Conservation (phyloP, 2,329 filamentous ascomycete species). For the Aureobasidium melanogenum region DNA sequence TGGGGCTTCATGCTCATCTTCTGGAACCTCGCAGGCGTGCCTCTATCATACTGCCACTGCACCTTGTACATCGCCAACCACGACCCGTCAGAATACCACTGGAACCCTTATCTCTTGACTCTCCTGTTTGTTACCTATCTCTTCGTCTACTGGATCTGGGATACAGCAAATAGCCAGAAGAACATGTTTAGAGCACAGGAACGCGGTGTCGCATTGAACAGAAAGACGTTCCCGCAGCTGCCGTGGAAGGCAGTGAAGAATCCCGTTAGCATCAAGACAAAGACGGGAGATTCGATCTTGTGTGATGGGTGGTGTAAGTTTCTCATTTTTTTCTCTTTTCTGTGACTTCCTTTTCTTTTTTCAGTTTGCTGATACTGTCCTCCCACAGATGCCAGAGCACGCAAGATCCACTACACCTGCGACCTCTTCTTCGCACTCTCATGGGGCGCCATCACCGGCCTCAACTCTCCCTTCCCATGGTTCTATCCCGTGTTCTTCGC, state of each 20-base stretch:
- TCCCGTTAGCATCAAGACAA: constrained; percentile 1
- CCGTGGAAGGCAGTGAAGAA: constrained; percentile 1
- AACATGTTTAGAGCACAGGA: constrained; percentile 9
- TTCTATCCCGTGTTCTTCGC: constrained; percentile 1
- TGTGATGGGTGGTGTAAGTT: constrained; percentile 7
- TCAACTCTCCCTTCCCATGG: constrained; percentile 5
- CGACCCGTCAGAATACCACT: background rate
- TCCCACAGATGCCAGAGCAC: background rate
- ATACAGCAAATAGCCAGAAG: constrained; percentile 9
- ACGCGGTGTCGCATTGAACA: background rate
- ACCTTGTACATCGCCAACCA: constrained; percentile 10
- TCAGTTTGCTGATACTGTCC: background rate
- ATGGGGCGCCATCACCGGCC: constrained; percentile 3
- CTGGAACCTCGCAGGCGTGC: constrained; percentile 11
- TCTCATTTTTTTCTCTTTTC: background rate
- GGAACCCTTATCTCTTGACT: background rate
- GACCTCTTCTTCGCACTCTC: constrained; percentile 5
- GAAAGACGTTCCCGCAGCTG: constrained; percentile 8
- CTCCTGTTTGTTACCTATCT: constrained; percentile 6
- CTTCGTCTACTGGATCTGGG: constrained; percentile 16
- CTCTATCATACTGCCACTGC: constrained; percentile 8
- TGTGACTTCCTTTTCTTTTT: background rate
- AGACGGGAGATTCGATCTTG: background rate
- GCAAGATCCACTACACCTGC: constrained; percentile 5
- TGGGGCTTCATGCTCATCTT: constrained; percentile 11